Evolutionary conservation across 805 yeast genomes (phyloP).

Genomic region (Metschnikowia continentalis): DNA sequence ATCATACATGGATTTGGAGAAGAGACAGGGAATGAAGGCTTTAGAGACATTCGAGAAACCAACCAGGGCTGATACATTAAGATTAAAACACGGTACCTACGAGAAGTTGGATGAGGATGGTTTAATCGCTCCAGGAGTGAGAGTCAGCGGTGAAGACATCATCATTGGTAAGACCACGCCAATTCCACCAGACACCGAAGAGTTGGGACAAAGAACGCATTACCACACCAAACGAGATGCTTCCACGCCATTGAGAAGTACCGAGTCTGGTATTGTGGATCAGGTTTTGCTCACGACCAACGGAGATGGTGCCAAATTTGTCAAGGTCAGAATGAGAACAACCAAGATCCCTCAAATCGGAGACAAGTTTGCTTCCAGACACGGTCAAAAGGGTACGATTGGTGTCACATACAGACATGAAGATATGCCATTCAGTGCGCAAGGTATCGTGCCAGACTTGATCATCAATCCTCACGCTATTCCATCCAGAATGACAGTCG

Average conservation of each 20-base stretch:
- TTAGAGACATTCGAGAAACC: conserved; percentile 98
- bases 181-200: conserved; percentile 98
- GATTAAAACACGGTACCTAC: conserved; percentile 96
- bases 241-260: conserved; percentile 92
- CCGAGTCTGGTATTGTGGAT: conserved; percentile 97
- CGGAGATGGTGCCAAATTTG: conserved; percentile 96
- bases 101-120: conserved; percentile 99
- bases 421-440: conserved; percentile 96
- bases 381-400: conserved; percentile 99
- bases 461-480: conserved; percentile 98
- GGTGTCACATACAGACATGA: conserved; percentile 98
- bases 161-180: conserved; percentile 99
- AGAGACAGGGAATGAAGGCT: conserved; percentile 96
- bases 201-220: conserved; percentile 96
- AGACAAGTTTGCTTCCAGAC: conserved; percentile 98
- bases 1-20: conserved; percentile 97
- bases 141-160: conserved; percentile 98
- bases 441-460: conserved; percentile 95
- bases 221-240: conserved; percentile 99
- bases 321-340: conserved; percentile 97
- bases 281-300: conserved; percentile 95
- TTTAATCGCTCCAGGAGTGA: conserved; percentile 93
- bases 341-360: conserved; percentile 99
- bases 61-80: conserved; percentile 85
- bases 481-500: conserved; percentile 99